Base-by-base conservation (phyloP, 768 basidiomycete species). In the Pisolithus microcarpus region DNA sequence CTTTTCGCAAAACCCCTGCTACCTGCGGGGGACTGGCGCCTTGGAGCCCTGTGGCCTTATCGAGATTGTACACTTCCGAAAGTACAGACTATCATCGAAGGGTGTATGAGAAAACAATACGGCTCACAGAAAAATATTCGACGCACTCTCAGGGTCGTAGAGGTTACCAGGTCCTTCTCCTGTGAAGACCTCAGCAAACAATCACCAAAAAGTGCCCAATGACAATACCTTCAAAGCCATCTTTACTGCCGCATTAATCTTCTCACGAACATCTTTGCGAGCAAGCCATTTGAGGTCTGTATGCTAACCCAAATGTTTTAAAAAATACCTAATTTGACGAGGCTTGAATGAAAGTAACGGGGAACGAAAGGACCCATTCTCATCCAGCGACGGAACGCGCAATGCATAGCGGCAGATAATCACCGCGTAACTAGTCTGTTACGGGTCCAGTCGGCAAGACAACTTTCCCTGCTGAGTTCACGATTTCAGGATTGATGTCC, bases 1-100 rank as follows among this genome's bases (percentile, higher is more conserved):
- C 81, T 67, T 80, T 86, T 19, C 79, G 76, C 40, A 87, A 51
- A 53, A 87, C 74, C 39, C 65, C 60, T 24, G 77, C 64, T 38
- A 85, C 74, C n/a, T 34, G 69, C 66, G 5, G 82, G 71, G 5
- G 78, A 68, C n/a, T n/a, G 75, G 55, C 10, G 81, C 57, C 26
- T 71, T 69, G 39, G 71, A 69, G 24, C 69, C 61, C 24, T n/a
- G 75, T 64, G 7, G 64, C 61, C 65, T 88, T 88, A 66, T 87
- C 85, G 34, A 79, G 74, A 8, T 77, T 73, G 56, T 87, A 80
- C 2, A 88, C 73, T 51, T 88, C 86, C 9, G 86, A 74, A 16
- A 88, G 72, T 30, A 85, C 75, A 23, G 83, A 81, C 85, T 87
- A 54, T 43, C 39, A 30, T 40, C 23, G 43, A n/a, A n/a, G 9